Percentiles rank a stretch among this genome's conserved stretches.
These are phyloP conservation scores for Dioszegia crocea DNA, from an alignment of 768 basidiomycete genomes.

Conservation along the genomic window DNA sequence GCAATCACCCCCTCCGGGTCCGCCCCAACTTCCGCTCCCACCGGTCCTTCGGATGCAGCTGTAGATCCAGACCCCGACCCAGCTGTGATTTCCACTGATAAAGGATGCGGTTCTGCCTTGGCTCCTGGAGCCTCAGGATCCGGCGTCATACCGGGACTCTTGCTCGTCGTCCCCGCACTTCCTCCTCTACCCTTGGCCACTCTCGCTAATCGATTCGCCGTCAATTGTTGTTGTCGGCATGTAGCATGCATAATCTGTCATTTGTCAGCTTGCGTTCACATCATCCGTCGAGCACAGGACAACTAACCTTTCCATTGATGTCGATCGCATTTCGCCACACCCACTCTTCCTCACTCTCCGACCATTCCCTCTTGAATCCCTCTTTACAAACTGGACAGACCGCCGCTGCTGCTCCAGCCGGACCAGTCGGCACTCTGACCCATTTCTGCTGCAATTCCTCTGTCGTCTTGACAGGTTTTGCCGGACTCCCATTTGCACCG, in stretches of 20 bases:
- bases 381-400: slow-evolving; percentile 97
- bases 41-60: neutral
- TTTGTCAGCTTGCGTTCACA: neutral
- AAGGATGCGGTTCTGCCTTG: slow-evolving; percentile 8
- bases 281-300: neutral
- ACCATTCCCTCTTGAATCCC: slow-evolving; percentile 78
- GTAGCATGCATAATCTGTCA: slow-evolving; percentile 69
- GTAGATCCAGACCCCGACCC: neutral
- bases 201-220: slow-evolving; percentile 13
- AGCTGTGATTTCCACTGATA: neutral
- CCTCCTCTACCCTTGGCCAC: slow-evolving; percentile 9
- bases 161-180: slow-evolving; percentile 7
- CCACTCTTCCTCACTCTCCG: slow-evolving; percentile 97
- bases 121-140: neutral
- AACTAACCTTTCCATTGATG: slow-evolving; percentile 70
- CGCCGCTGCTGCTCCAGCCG: slow-evolving; percentile 72
- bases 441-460: slow-evolving; percentile 62
- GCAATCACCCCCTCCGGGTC: neutral
- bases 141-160: slow-evolving; percentile 13
- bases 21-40: neutral
- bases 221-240: slow-evolving; percentile 69
- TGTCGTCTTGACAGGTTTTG: slow-evolving; percentile 51
- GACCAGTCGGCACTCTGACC: slow-evolving; percentile 71
- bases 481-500: neutral
- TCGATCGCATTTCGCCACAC: slow-evolving; percentile 88